Conservation (phyloP, 495 filamentous ascomycete species). For the Rhizodiscina lignyota region DNA sequence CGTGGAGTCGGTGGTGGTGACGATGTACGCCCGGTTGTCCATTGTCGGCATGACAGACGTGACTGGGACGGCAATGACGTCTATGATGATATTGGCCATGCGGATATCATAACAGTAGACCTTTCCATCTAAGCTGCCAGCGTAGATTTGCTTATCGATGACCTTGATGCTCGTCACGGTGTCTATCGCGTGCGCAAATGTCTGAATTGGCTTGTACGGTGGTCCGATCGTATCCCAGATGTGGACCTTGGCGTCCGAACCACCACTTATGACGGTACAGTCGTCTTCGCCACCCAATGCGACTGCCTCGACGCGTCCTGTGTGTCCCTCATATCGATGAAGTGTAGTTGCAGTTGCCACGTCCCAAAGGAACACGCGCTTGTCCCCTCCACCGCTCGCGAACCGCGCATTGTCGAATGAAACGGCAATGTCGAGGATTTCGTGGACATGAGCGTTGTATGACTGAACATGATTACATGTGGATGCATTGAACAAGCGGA, state of each 20-base stretch:
- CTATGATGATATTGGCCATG: conserved; percentile 54
- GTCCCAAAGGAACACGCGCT: conserved; percentile 86
- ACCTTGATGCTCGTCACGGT: conserved; percentile 47
- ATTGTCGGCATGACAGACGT: conserved; percentile 55
- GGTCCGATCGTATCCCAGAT: conserved; percentile 65
- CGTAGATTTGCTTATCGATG: conserved; percentile 37
- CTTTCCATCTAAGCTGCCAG: conserved; percentile 75
- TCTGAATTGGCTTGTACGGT: conserved; percentile 54
- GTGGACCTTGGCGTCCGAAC: conserved; percentile 66
- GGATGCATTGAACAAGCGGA: conserved; percentile 52
- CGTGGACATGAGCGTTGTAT: conserved; percentile 81
- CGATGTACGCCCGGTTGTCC: conserved; percentile 59
- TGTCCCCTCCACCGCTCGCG: conserved; percentile 70
- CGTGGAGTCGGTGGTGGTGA: conserved; percentile 56
- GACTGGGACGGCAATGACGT: conserved; percentile 45
- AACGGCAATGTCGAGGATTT: conserved; percentile 66
- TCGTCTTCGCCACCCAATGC: conserved; percentile 59
- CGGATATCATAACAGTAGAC: conserved; percentile 77
- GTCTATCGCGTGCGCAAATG: conserved; percentile 63
- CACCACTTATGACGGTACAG: conserved; percentile 53
- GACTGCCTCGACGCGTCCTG: conserved; percentile 60
- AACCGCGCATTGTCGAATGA: conserved; percentile 66
- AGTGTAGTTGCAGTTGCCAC: conserved; percentile 60
- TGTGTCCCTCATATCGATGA: conserved; percentile 45
- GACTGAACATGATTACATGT: conserved; percentile 50